phyloP scores from a whole-genome alignment of 176 grass and related monocot genomes.

The Canna indica region DNA sequence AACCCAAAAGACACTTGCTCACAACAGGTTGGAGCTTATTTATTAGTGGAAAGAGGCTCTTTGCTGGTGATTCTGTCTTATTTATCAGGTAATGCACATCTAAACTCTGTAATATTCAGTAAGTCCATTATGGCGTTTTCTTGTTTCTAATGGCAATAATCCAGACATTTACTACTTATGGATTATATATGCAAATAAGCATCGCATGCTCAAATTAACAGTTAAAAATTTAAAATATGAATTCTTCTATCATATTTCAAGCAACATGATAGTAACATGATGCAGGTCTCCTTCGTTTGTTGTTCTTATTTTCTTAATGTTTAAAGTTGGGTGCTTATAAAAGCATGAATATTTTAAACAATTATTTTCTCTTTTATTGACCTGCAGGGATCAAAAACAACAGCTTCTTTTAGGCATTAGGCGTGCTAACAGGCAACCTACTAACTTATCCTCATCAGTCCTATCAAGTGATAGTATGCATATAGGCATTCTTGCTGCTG shows the following conservation, averaged over 20 bases:
- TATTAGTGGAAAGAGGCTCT: slow-evolving; percentile 66
- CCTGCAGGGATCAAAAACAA: slow-evolving; percentile 57
- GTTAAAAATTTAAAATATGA: not conserved
- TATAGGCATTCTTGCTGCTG: slow-evolving; percentile 82
- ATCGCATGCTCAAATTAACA: not conserved
- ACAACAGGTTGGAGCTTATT: slow-evolving; percentile 86
- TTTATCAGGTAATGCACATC: slow-evolving; percentile 72
- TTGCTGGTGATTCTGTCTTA: slow-evolving; percentile 73
- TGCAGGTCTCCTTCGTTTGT: not conserved
- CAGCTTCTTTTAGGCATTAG: slow-evolving; percentile 76
- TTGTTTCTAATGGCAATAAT: not conserved
- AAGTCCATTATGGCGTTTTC: not conserved
- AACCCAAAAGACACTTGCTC: slow-evolving; percentile 77
- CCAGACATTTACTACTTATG: not conserved
- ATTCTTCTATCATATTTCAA: not conserved
- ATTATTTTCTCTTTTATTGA: not conserved
- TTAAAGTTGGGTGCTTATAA: not conserved
- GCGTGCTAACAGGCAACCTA: slow-evolving; percentile 58
- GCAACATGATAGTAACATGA: not conserved
- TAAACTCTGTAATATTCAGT: not conserved
- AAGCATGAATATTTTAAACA: not conserved
- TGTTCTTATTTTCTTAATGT: not conserved
- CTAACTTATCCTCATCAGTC: slow-evolving; percentile 73
- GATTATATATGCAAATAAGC: not conserved
- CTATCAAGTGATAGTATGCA: slow-evolving; percentile 95